Evolutionary conservation across 129 eudicot species (phyloP).

Genomic region (Artemisia tridentata): DNA sequence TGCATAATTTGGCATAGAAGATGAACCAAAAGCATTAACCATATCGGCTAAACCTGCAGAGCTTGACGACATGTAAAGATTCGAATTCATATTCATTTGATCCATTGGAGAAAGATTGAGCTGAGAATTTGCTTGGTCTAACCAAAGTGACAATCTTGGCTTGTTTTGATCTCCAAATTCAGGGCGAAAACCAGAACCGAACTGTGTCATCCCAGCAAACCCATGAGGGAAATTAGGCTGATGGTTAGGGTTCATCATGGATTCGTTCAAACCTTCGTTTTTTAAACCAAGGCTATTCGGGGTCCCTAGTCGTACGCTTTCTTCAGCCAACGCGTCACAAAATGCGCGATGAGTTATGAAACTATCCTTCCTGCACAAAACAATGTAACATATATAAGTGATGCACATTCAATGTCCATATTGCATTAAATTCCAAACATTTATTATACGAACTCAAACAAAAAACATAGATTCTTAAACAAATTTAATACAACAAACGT

Average conservation of each 20-base stretch:
- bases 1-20: constrained; percentile 47
- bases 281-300: constrained; percentile 54
- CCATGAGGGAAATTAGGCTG: constrained; percentile 48
- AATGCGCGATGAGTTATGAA: constrained; percentile 94
- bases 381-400: not conserved
- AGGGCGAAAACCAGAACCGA: constrained; percentile 36
- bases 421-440: constrained; percentile 28
- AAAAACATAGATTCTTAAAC: constrained; percentile 27
- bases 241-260: constrained; percentile 39
- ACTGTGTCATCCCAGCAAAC: constrained; percentile 48
- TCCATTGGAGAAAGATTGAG: constrained; percentile 47
- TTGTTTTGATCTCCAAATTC: constrained; percentile 50
- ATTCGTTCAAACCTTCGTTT: constrained; percentile 41
- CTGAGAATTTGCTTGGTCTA: constrained; percentile 65
- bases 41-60: constrained; percentile 45
- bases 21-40: constrained; percentile 57
- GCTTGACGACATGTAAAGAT: constrained; percentile 45
- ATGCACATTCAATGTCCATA: constrained; percentile 24
- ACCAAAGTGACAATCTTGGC: constrained; percentile 75
- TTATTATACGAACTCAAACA: constrained; percentile 29
- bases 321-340: constrained; percentile 92
- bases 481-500: constrained; percentile 16
- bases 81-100: constrained; percentile 39
- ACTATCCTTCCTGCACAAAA: constrained; percentile 75
- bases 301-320: constrained; percentile 55